Percentiles rank a stretch among this genome's conserved stretches.
phyloP scores from a whole-genome alignment of 371 early-diverging fungal genomes.

The Choanephora cucurbitarum region DNA sequence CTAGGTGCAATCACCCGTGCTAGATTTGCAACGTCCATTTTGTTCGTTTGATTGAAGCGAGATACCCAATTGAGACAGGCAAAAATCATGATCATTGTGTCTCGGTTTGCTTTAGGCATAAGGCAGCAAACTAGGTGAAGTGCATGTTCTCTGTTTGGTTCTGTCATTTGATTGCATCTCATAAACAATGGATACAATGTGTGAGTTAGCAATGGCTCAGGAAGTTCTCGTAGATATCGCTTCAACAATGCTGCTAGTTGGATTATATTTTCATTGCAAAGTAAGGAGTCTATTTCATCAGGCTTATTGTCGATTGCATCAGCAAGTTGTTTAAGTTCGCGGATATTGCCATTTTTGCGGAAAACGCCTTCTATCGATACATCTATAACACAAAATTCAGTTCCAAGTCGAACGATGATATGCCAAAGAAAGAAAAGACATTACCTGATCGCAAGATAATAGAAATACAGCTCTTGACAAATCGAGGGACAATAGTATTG shows the following conservation, averaged over 20 bases:
- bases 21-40: slow-evolving; percentile 89
- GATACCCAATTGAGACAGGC: slow-evolving; percentile 84
- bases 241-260: slow-evolving; percentile 94
- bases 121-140: slow-evolving; percentile 82
- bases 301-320: slow-evolving; percentile 52
- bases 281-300: neutral
- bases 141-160: slow-evolving; percentile 42
- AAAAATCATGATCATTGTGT: slow-evolving; percentile 86
- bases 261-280: slow-evolving; percentile 76
- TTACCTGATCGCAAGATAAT: slow-evolving; percentile 77
- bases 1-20: slow-evolving; percentile 94
- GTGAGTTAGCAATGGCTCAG: slow-evolving; percentile 93
- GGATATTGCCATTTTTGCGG: slow-evolving; percentile 96
- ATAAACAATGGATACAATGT: slow-evolving; percentile 82
- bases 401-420: too few relatives aligned
- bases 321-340: slow-evolving; percentile 75
- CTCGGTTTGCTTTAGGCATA: slow-evolving; percentile 89
- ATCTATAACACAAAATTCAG: slow-evolving; percentile 46
- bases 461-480: slow-evolving; percentile 80
- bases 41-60: slow-evolving; percentile 66
- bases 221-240: slow-evolving; percentile 92
- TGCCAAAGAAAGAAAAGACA: too few relatives aligned
- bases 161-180: slow-evolving; percentile 55
- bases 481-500: slow-evolving; percentile 72
- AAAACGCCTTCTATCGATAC: slow-evolving; percentile 93